These are phyloP conservation scores for Primulina tabacum DNA, from an alignment of 257 asterid species.

Conservation along the genomic window DNA sequence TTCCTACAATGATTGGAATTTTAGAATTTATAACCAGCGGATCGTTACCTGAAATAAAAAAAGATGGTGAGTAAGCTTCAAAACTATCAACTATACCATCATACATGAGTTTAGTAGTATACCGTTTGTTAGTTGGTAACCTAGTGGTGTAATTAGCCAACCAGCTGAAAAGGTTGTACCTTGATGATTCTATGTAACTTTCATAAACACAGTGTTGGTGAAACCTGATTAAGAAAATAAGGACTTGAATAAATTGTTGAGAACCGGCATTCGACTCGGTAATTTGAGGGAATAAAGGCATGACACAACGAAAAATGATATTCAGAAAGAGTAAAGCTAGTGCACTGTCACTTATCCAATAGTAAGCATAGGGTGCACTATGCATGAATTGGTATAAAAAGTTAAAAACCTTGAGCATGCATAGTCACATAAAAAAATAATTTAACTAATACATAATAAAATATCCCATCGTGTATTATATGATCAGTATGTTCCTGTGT, in stretches of 20 bases:
- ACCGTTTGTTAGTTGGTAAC: no score
- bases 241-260: background rate
- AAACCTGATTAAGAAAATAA: background rate
- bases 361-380: no score
- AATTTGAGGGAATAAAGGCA: background rate
- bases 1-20: background rate
- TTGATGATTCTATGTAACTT: background rate
- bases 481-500: no score
- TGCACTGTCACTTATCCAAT: no score
- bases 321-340: no score
- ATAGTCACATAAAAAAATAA: no score
- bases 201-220: background rate
- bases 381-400: no score
- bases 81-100: background rate
- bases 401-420: no score
- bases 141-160: no score
- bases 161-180: no score
- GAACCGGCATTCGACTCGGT: background rate
- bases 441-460: no score
- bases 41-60: background rate
- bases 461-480: no score
- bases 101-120: background rate
- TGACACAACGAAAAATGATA: background rate
- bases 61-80: background rate
- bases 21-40: background rate